Conservation (phyloP, 805 yeast species). For the Dipodascopsis uninucleata region DNA sequence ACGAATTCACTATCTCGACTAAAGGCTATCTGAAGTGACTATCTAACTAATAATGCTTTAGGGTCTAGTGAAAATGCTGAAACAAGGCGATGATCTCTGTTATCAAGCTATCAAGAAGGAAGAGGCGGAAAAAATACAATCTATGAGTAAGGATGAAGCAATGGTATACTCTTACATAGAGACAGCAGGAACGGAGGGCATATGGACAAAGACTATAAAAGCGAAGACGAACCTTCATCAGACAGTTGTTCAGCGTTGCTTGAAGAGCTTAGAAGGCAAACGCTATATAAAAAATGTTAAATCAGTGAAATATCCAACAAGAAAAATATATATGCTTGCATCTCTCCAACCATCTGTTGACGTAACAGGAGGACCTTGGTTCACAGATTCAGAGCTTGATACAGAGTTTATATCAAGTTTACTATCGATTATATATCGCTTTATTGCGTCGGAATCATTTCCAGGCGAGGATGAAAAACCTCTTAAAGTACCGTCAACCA, state of each 20-base stretch:
- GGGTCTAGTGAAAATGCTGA: conserved; percentile 65
- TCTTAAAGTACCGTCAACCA: background rate
- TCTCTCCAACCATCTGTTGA: conserved; percentile 90
- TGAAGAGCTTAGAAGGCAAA: conserved; percentile 72
- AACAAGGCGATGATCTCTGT: conserved; percentile 55
- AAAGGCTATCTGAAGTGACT: conserved; percentile 42
- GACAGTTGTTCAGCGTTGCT: conserved; percentile 72
- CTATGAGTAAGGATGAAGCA: conserved; percentile 83
- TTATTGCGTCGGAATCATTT: conserved; percentile 66
- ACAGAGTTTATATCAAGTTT: conserved; percentile 86
- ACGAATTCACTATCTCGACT: conserved; percentile 14
- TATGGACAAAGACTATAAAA: conserved; percentile 86
- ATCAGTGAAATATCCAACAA: conserved; percentile 85
- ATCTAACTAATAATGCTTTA: conserved; percentile 50
- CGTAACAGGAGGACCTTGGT: conserved; percentile 99
- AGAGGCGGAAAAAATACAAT: conserved; percentile 65
- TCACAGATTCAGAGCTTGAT: conserved; percentile 91
- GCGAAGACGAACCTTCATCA: conserved; percentile 84
- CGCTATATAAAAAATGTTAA: conserved; percentile 84
- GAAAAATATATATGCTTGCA: conserved; percentile 94
- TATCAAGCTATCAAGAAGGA: conserved; percentile 70
- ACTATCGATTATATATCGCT: conserved; percentile 83
- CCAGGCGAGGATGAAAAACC: conserved; percentile 43
- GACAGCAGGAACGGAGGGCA: conserved; percentile 90
- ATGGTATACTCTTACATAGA: conserved; percentile 88